Base-by-base conservation (phyloP, 1,139 yeast genomes). In the Debaryomyces fabryi region DNA sequence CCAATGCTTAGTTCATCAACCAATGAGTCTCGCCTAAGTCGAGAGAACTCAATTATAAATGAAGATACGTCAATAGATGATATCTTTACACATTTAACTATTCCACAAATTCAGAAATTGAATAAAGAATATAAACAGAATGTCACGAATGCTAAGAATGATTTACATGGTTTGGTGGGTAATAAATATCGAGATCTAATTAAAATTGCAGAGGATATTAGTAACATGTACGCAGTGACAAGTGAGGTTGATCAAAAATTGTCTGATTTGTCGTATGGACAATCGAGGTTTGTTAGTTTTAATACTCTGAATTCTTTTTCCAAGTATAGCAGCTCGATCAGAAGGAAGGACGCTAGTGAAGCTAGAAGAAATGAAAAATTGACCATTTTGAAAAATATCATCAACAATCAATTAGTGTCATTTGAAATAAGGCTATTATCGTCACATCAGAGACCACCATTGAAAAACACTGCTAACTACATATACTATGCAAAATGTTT, bases 121-220 rank as follows among this genome's bases (percentile, higher is more conserved):
- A 65, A 66, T 40, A 49, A 58, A 13, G 67, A 68, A 30, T 74
- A 72, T 50, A 60, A 63, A 39, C 54, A 53, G 23, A 61, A 59
- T 38, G 62, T 62, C 18, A 61, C 60, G 10, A 52, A 56, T 18
- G 60, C 69, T 39, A 64, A 71, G 53, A 59, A 64, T 13, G 82
- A 82, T 45, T 69, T 86, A 25, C 81, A 86, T 49, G 58, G 68
- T 2, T 68, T 86, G 40, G 90, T 87, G 9, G 89, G 91, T 3
- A 68, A 68, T 36, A 82, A 85, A 60, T 86, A 86, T 62, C 71
- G 88, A 47, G 91, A 86, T 56, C 69, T 87, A 57, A 73, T 87
- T 33, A 71, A 78, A 35, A 86, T 87, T 6, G 88, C 92, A 0
- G 91, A 86, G 58, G 81, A 82, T 51, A 84, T 87, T 34, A 79